These are phyloP conservation scores for Anthostomella pinea DNA, from an alignment of 2,329 filamentous ascomycete species.

Conservation along the genomic window DNA sequence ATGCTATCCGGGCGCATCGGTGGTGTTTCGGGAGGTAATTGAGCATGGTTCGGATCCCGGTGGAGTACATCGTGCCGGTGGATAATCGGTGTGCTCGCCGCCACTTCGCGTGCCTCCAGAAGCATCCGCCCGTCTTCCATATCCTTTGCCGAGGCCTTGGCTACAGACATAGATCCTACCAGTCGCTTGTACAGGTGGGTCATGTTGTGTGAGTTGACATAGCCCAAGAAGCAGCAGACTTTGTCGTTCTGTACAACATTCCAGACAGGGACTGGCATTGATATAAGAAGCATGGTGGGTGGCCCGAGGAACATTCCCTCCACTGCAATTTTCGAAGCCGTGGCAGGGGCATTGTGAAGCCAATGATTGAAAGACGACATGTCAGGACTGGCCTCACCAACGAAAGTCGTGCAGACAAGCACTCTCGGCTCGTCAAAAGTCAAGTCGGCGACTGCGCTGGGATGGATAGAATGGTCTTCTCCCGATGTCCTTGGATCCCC, in stretches of 20 bases:
- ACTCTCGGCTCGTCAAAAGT: slow-evolving; percentile 61
- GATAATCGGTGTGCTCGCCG: slow-evolving; percentile 35
- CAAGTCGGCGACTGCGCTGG: slow-evolving; percentile 50
- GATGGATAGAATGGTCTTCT: slow-evolving; percentile 44
- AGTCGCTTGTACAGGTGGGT: slow-evolving; percentile 61
- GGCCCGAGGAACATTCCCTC: slow-evolving; percentile 68
- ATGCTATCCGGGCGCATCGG: slow-evolving; percentile 26
- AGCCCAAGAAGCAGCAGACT: slow-evolving; percentile 63
- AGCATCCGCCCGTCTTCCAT: slow-evolving; percentile 57
- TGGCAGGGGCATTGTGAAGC: slow-evolving; percentile 57
- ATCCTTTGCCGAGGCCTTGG: slow-evolving; percentile 48
- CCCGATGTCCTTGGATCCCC: slow-evolving; percentile 28
- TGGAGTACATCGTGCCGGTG: slow-evolving; percentile 26
- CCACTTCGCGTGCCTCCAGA: slow-evolving; percentile 50
- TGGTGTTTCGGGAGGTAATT: slow-evolving; percentile 30
- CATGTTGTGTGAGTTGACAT: slow-evolving; percentile 66
- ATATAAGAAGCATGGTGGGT: slow-evolving; percentile 63
- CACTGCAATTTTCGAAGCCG: slow-evolving; percentile 58
- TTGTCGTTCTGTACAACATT: slow-evolving; percentile 64
- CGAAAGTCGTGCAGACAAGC: slow-evolving; percentile 65
- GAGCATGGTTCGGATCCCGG: slow-evolving; percentile 15
- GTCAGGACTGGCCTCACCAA: slow-evolving; percentile 62
- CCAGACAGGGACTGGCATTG: slow-evolving; percentile 63
- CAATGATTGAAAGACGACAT: slow-evolving; percentile 66
- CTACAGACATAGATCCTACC: slow-evolving; percentile 45